These are phyloP conservation scores for Rozella allomycis DNA, from an alignment of 371 early-diverging fungal species.

Conservation along the genomic window DNA sequence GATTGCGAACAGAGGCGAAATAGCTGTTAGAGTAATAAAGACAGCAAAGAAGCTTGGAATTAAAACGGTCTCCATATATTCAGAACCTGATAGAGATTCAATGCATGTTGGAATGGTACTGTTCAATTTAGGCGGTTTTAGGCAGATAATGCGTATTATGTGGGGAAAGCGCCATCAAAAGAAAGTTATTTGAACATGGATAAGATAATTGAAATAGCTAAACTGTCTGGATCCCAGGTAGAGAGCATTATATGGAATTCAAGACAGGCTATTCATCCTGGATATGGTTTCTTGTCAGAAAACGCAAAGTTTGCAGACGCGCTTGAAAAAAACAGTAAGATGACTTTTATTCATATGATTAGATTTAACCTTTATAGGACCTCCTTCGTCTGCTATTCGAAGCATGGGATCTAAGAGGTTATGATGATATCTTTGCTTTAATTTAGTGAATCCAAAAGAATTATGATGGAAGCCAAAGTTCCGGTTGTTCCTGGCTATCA, in stretches of 20 bases:
- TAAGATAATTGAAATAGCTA: conserved; percentile 67
- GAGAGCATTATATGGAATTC: no score
- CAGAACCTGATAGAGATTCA: conserved; percentile 67
- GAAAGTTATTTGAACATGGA: conserved; percentile 82
- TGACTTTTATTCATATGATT: neutral
- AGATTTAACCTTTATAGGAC: conserved; percentile 1
- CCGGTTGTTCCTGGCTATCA: conserved; percentile 87
- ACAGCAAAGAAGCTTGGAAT: conserved; percentile 74
- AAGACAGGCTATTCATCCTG: conserved; percentile 17
- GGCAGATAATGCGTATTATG: conserved; percentile 10
- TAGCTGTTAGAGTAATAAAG: conserved; percentile 73
- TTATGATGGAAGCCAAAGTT: conserved; percentile 69
- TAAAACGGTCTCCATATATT: conserved; percentile 84
- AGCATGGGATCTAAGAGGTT: no score
- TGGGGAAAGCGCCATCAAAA: conserved; percentile 21
- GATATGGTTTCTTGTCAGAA: conserved; percentile 79
- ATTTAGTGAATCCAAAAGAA: conserved; percentile 74
- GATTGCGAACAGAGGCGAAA: conserved; percentile 75
- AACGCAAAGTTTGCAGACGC: conserved; percentile 54
- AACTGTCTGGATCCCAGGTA: conserved; percentile 43
- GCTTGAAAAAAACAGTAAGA: no score
- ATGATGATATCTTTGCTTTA: no score
- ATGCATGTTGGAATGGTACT: conserved; percentile 53
- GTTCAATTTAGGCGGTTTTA: conserved; percentile 17
- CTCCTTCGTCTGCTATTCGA: no score